Evolutionary conservation across 1,284 basidiomycete species (phyloP).

Genomic region (Tausonia pullulans): DNA sequence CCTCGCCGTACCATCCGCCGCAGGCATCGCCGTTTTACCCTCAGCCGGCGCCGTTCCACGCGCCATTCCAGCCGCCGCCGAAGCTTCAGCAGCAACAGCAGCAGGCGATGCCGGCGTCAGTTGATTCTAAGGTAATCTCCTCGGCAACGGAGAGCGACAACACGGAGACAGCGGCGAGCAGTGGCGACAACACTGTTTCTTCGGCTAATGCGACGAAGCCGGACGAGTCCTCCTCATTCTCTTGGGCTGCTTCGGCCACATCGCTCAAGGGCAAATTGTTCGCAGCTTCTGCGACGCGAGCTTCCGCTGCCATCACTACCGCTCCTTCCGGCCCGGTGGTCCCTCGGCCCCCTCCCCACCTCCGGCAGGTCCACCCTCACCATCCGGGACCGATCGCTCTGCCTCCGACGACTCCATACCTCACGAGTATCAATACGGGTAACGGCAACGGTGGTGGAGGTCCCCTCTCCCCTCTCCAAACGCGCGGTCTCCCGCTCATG

Average conservation of each 20-base stretch:
- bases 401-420: constrained; percentile 16
- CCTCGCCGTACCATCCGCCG: constrained; percentile 8
- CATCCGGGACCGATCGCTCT: constrained; percentile 9
- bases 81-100: background rate
- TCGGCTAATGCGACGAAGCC: background rate
- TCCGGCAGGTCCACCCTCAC: background rate
- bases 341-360: background rate
- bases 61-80: constrained; percentile 5
- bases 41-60: constrained; percentile 1
- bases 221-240: too few relatives aligned
- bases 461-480: constrained; percentile 28
- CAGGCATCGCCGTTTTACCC: constrained; percentile 5
- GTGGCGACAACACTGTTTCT: background rate
- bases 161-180: too few relatives aligned
- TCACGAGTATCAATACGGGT: constrained; percentile 25
- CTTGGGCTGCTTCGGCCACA: too few relatives aligned
- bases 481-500: constrained; percentile 33
- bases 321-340: too few relatives aligned
- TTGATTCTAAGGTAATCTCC: too few relatives aligned
- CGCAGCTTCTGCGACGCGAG: too few relatives aligned
- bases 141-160: too few relatives aligned
- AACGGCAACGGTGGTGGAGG: constrained; percentile 19
- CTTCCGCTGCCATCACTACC: too few relatives aligned
- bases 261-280: too few relatives aligned
- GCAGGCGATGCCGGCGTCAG: background rate